Conservation (phyloP, 2,329 filamentous ascomycete species). For the Ophiostoma tasmaniense region DNA sequence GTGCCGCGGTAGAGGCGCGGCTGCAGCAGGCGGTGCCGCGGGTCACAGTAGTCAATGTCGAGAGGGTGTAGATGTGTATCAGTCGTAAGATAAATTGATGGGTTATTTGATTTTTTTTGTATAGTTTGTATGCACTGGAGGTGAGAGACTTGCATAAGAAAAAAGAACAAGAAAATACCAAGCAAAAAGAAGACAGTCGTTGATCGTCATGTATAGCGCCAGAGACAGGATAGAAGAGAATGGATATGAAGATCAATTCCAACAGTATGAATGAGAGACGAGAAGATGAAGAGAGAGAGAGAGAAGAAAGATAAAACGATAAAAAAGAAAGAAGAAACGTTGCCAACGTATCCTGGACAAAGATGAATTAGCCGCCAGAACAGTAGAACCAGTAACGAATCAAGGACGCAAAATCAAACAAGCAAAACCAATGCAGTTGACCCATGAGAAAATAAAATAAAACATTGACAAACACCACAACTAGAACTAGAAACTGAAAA, state of each 20-base stretch:
- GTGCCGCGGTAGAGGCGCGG: not conserved
- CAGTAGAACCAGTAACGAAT: not conserved
- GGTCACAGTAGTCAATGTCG: not conserved
- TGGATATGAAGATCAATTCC: not conserved
- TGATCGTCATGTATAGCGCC: slow-evolving; percentile 17
- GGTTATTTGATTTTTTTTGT: not conserved
- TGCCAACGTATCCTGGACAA: not conserved
- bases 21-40: not conserved
- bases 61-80: not conserved
- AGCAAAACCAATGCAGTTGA: not conserved
- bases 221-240: slow-evolving; percentile 1
- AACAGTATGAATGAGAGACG: not conserved
- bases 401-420: not conserved
- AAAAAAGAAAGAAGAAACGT: not conserved
- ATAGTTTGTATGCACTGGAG: not conserved
- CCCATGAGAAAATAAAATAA: not conserved
- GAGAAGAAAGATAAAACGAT: not conserved
- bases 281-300: slow-evolving; percentile 5
- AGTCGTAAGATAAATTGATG: too few species aligned
- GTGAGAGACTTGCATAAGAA: not conserved
- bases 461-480: not conserved
- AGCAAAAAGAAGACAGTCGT: slow-evolving; percentile 13
- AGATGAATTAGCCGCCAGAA: not conserved
- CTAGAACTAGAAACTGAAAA: not conserved
- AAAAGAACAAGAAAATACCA: not conserved